These are phyloP conservation scores for Raddia distichophylla DNA, from an alignment of 176 grass and related monocot genomes.

Conservation along the genomic window DNA sequence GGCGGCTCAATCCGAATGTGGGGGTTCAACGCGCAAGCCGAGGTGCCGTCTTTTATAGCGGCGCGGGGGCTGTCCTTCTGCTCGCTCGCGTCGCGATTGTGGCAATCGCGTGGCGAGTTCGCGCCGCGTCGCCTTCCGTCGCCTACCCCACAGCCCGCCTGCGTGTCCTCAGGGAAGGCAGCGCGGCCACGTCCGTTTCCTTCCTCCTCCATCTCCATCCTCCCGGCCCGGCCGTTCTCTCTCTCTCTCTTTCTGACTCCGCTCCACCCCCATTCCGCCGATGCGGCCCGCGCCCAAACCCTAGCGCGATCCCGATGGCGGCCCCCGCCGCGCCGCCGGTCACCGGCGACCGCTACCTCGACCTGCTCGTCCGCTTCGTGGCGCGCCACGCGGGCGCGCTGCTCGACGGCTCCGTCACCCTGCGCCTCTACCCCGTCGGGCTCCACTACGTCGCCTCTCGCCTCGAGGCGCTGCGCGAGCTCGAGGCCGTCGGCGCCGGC, in stretches of 20 bases:
- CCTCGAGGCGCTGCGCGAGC: slow-evolving; percentile 85
- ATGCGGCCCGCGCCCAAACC: slow-evolving; percentile 42
- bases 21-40: no score
- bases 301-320: slow-evolving; percentile 58
- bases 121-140: no score
- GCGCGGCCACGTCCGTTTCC: no score
- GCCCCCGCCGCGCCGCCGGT: slow-evolving; percentile 44
- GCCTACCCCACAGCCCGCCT: no score
- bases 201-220: no score
- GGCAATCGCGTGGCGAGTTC: no score
- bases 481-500: slow-evolving; percentile 84
- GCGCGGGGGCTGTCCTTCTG: no score
- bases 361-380: slow-evolving; percentile 75
- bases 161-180: no score
- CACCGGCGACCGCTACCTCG: slow-evolving; percentile 89
- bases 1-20: no score
- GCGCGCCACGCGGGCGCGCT: slow-evolving; percentile 62
- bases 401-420: slow-evolving; percentile 78
- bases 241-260: not conserved
- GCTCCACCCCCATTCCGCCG: not conserved
- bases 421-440: slow-evolving; percentile 88
- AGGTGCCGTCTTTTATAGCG: no score
- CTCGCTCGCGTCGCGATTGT: no score
- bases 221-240: not conserved
- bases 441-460: slow-evolving; percentile 94